A percentile compares a stretch with the other conserved stretches of the same genome.
Conservation (phyloP, 768 basidiomycete species). For the Kwoniella dejecticola region DNA sequence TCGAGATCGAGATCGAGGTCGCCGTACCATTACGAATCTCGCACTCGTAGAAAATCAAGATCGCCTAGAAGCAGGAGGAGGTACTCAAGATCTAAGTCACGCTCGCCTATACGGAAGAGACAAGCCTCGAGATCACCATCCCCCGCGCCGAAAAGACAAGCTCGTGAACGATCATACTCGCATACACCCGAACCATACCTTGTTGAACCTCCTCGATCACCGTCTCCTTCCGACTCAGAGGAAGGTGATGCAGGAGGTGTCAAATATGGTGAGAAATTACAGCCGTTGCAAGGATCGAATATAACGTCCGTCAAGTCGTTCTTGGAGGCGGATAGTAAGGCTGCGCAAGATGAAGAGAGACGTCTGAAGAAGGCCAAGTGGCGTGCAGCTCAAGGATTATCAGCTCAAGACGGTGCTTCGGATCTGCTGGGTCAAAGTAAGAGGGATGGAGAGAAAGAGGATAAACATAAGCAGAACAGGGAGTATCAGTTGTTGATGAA, state of each 20-base stretch:
- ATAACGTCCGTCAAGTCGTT: constrained; percentile 81
- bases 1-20: constrained; percentile 16
- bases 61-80: constrained; percentile 9
- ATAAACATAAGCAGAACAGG: constrained; percentile 40
- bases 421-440: constrained; percentile 18
- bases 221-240: constrained; percentile 31
- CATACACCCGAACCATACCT: constrained; percentile 32
- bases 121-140: neutral
- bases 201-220: constrained; percentile 15
- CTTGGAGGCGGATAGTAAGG: constrained; percentile 73
- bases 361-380: constrained; percentile 68
- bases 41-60: neutral
- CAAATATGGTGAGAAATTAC: constrained; percentile 59
- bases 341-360: constrained; percentile 67
- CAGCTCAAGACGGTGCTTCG: constrained; percentile 40
- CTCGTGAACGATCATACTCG: constrained; percentile 16
- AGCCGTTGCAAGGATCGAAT: constrained; percentile 75
- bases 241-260: constrained; percentile 26
- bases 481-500: constrained; percentile 46
- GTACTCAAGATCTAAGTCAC: constrained; percentile 3
- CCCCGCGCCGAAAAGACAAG: neutral
- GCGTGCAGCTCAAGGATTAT: constrained; percentile 53
- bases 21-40: neutral
- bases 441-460: constrained; percentile 5
- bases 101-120: constrained; percentile 2